Base-by-base conservation (phyloP, 2,329 filamentous ascomycete genomes). In the Penicillium sp. region DNA sequence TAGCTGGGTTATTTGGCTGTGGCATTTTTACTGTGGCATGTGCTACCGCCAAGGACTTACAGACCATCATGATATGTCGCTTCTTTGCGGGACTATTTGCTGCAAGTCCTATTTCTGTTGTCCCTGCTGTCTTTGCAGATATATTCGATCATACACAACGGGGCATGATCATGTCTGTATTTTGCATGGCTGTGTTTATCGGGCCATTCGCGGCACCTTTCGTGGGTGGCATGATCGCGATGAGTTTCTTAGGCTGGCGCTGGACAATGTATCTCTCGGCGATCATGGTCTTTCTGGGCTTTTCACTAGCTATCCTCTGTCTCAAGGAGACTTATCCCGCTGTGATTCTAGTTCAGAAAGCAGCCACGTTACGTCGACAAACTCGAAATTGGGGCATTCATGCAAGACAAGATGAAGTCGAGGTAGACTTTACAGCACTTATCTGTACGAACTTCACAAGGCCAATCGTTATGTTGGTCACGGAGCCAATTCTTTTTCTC, bases 251-350 rank as follows among this genome's bases (percentile, higher is more conserved):
- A 1, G 79, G 80, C 6, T 82, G 79, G 79, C 71, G 79, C 23
- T 82, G 80, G 80, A 82, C 79, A 0, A 74, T 79, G 61, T 73
- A 71, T 48, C 14, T 63, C 1, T 83, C 83, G 0, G 84, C 81
- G 19, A 86, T 87, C 8, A 68, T 87, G 2, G 81, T 84, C 62
- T 70, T 77, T 6, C 56, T 74, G 18, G 60, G 83, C 2, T 67
- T 87, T 1, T 10, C 78, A 0, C 18, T 83, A 3, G 83, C 81
- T 33, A 52, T 82, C 4, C 56, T 84, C 14, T 76, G 86, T 49
- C 71, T 87, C 14, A 82, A 86, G 58, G 86, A 88, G 67, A 80
- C 76, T 16, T 87, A 86, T 55, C 76, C 83, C 0, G 81, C 83
- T 0, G 72, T 73, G 1, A 75, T 88, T 2, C 78, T 88, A 0